A percentile compares a stretch with the other conserved stretches of the same genome.
Conservation (phyloP, 2,329 filamentous ascomycete genomes). For the Ophiostoma montium region DNA sequence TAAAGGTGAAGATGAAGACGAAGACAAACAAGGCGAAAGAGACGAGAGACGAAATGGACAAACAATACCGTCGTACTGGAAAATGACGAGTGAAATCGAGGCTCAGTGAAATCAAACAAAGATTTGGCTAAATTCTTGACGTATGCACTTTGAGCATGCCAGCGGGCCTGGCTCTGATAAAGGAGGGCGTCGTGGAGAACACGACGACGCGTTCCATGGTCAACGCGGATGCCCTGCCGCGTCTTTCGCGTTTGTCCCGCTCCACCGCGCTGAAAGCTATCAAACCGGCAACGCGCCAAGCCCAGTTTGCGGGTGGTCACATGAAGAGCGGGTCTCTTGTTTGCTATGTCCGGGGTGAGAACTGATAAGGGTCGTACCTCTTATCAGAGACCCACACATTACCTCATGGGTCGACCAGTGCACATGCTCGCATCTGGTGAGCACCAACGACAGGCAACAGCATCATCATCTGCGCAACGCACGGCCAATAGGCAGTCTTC, state of each 20-base stretch:
- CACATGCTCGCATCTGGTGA: conserved; percentile 4
- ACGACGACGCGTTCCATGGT: conserved; percentile 7
- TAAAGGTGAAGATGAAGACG: no score
- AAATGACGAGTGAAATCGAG: neutral
- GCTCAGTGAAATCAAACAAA: no score
- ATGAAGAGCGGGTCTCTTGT: neutral
- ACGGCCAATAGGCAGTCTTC: neutral
- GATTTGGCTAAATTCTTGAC: no score
- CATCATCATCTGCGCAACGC: conserved; percentile 3
- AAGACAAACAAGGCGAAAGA: no score
- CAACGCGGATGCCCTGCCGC: conserved; percentile 8
- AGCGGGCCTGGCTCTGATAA: neutral
- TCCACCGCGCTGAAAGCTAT: neutral
- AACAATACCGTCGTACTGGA: no score
- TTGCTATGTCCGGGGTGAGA: neutral
- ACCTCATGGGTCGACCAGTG: conserved; percentile 1
- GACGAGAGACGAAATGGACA: no score
- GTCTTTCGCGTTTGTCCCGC: conserved; percentile 8
- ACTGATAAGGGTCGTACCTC: neutral
- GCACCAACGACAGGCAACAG: conserved; percentile 2
- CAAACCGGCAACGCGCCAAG: no score
- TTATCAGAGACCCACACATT: conserved; percentile 1
- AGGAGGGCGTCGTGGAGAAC: neutral
- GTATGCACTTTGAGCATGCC: neutral
- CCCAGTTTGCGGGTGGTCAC: conserved; percentile 4